Conservation (phyloP, 768 basidiomycete species). For the Suillus lakei region DNA sequence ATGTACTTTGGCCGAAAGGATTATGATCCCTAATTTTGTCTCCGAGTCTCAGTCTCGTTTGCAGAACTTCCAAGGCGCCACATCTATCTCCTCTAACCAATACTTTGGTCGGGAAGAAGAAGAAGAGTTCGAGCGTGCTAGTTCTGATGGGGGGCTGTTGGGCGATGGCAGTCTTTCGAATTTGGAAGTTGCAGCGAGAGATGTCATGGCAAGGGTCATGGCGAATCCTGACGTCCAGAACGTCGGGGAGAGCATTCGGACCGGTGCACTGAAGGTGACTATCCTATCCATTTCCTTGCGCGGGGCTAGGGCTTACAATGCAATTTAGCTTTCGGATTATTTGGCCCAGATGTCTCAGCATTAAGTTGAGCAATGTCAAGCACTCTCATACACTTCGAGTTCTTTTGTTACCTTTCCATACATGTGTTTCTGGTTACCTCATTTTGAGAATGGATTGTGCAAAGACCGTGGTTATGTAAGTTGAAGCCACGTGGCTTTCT, state of each 20-base stretch:
- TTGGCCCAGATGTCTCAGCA: constrained; percentile 68
- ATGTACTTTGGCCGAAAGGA: constrained; percentile 93
- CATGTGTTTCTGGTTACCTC: constrained; percentile 1
- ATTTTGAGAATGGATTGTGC: background rate
- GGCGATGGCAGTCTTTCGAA: constrained; percentile 57
- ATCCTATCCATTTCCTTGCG: background rate
- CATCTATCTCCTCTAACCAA: constrained; percentile 91
- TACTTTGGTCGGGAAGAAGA: constrained; percentile 96
- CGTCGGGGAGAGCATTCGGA: constrained; percentile 75
- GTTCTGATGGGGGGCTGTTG: constrained; percentile 59
- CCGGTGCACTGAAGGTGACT: constrained; percentile 82
- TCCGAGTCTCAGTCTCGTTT: constrained; percentile 84
- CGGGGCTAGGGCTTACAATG: background rate
- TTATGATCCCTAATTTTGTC: constrained; percentile 75
- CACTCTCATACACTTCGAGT: background rate
- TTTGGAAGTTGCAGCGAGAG: constrained; percentile 69
- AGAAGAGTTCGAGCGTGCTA: constrained; percentile 46
- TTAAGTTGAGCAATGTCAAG: constrained; percentile 21
- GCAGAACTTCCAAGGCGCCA: constrained; percentile 87
- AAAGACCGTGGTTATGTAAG: background rate
- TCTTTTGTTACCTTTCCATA: background rate
- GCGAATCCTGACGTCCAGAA: constrained; percentile 90
- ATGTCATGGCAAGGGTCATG: constrained; percentile 74
- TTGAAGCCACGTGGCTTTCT: background rate
- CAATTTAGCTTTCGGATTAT: constrained; percentile 61